A percentile compares a stretch with the other conserved stretches of the same genome.
These are phyloP conservation scores for Exophiala sp. DNA, from an alignment of 2,329 filamentous ascomycete genomes.

Conservation along the genomic window DNA sequence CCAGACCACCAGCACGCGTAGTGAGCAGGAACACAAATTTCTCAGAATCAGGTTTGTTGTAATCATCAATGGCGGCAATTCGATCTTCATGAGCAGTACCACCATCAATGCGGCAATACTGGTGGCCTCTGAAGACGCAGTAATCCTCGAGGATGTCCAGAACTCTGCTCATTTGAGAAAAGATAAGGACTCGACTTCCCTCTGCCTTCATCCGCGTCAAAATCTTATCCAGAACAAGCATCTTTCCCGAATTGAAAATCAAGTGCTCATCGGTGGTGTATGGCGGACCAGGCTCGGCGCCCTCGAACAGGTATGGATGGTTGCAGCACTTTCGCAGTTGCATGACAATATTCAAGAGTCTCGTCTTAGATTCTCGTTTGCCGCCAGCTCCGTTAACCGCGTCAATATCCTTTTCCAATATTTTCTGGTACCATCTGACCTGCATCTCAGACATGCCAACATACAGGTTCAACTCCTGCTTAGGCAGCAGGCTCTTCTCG, in stretches of 20 bases:
- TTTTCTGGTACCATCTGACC: slow-evolving; percentile 98
- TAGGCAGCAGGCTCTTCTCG: slow-evolving; percentile 93
- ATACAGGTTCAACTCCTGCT: slow-evolving; percentile 96
- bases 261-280: slow-evolving; percentile 98
- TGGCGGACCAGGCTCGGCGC: slow-evolving; percentile 91
- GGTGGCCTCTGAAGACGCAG: slow-evolving; percentile 89
- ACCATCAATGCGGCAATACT: slow-evolving; percentile 97
- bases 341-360: slow-evolving; percentile 98
- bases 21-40: slow-evolving; percentile 96
- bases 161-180: slow-evolving; percentile 98
- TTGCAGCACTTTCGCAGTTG: slow-evolving; percentile 98
- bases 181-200: slow-evolving; percentile 94
- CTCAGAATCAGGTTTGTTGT: slow-evolving; percentile 92
- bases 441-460: slow-evolving; percentile 99
- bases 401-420: slow-evolving; percentile 97
- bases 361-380: slow-evolving; percentile 95
- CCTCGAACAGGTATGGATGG: slow-evolving; percentile 96
- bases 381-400: slow-evolving; percentile 95
- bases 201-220: slow-evolving; percentile 77
- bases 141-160: slow-evolving; percentile 98
- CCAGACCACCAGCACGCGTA: slow-evolving; percentile 89
- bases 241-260: slow-evolving; percentile 90
- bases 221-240: slow-evolving; percentile 93
- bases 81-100: slow-evolving; percentile 96
- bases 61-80: slow-evolving; percentile 95